phyloP scores from a whole-genome alignment of 306 rosid species.

The Begonia loranthoides region DNA sequence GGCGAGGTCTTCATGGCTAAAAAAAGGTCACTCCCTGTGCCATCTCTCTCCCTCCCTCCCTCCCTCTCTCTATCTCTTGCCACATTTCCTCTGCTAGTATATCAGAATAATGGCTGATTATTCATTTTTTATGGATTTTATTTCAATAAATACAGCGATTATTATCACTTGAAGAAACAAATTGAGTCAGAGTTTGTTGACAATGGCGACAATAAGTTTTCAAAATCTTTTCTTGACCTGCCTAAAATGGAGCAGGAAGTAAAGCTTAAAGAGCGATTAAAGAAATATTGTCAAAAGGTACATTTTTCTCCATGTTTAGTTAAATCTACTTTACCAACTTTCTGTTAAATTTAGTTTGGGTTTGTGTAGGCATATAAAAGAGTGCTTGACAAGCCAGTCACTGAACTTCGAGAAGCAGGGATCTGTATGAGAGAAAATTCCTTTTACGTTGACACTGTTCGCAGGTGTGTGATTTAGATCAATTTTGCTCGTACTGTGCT shows the following conservation, averaged over 20 bases:
- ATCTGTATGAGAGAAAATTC: constrained; percentile 99
- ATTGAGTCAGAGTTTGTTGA: constrained; percentile 90
- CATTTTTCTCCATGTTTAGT: constrained; percentile 8
- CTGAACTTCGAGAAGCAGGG: constrained; percentile 91
- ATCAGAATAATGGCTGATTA: constrained; percentile 9
- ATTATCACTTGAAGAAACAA: constrained; percentile 81
- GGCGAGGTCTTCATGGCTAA: constrained; percentile 85
- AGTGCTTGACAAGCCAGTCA: constrained; percentile 81
- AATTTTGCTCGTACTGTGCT: neutral
- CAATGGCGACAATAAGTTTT: constrained; percentile 29
- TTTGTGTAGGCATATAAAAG: constrained; percentile 74
- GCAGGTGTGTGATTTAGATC: constrained; percentile 54
- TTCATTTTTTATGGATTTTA: constrained; percentile 15
- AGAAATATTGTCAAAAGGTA: constrained; percentile 98
- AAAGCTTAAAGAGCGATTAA: constrained; percentile 79
- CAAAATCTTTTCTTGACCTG: constrained; percentile 82
- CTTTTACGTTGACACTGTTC: constrained; percentile 95
- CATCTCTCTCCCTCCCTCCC: neutral
- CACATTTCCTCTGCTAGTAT: constrained; percentile 9
- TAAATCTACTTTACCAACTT: constrained; percentile 16
- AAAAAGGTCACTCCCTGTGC: constrained; percentile 36
- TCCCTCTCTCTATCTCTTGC: neutral
- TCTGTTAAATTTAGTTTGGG: constrained; percentile 16
- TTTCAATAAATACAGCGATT: constrained; percentile 53
- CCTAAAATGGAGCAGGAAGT: constrained; percentile 77